Conservation (phyloP, 805 yeast genomes). For the Kregervanrija fluxuum region DNA sequence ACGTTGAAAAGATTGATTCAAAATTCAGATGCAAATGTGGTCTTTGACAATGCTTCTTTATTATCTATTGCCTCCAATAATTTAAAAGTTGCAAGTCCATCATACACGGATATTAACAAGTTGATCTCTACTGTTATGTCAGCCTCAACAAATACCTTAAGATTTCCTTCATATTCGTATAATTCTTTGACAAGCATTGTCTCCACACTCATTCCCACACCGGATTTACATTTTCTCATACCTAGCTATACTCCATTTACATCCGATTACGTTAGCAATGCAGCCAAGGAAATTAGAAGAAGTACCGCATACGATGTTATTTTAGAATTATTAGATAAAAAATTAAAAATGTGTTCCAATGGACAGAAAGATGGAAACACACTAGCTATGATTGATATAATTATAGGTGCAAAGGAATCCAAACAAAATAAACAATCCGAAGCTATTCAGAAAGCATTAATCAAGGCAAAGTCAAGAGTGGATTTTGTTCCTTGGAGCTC, state of each 20-base stretch:
- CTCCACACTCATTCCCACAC: conserved; percentile 74
- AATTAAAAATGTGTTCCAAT: conserved; percentile 59
- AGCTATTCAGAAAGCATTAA: conserved; percentile 51
- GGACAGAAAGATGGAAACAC: conserved; percentile 37
- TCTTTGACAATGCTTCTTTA: conserved; percentile 85
- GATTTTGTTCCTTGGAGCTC: conserved; percentile 85
- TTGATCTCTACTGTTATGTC: conserved; percentile 78
- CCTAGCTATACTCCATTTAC: conserved; percentile 78
- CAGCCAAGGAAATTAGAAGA: conserved; percentile 46
- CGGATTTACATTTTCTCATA: conserved; percentile 67
- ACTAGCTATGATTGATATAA: conserved; percentile 62
- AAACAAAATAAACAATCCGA: conserved; percentile 32
- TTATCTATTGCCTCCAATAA: conserved; percentile 61
- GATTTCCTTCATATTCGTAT: conserved; percentile 90
- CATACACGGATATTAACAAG: conserved; percentile 76
- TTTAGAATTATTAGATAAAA: conserved; percentile 72
- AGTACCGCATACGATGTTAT: conserved; percentile 81
- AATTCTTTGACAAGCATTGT: conserved; percentile 76
- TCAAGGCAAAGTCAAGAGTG: conserved; percentile 58
- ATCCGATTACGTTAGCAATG: conserved; percentile 53
- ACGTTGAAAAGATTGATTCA: conserved; percentile 78
- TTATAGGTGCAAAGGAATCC: conserved; percentile 37
- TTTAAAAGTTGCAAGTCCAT: conserved; percentile 49
- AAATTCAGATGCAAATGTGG: conserved; percentile 79
- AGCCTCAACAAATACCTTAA: conserved; percentile 74